Evolutionary conservation across 1,284 basidiomycete species (phyloP).

Genomic region (Tilletia setariae): DNA sequence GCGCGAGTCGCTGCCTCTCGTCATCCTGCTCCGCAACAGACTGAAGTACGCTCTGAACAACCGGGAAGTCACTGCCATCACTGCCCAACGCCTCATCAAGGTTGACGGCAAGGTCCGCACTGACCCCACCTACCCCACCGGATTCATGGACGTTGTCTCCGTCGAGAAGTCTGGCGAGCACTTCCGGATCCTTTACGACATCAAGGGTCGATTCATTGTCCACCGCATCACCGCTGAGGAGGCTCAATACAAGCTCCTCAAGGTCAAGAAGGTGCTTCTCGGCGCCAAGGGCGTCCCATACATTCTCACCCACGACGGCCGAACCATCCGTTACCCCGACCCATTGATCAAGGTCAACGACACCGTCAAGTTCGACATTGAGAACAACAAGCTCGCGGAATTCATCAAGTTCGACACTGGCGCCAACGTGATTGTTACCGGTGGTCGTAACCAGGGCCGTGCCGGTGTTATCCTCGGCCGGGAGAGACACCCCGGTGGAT

Average conservation of each 20-base stretch:
- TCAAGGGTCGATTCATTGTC: conserved; percentile 97
- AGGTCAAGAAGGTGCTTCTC: conserved; percentile 87
- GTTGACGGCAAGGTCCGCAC: conserved; percentile 99
- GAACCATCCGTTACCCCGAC: conserved; percentile 99
- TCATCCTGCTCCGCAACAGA: conserved; percentile 88
- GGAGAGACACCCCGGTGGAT: conserved; percentile 96
- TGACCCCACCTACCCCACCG: conserved; percentile 92
- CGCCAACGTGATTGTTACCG: conserved; percentile 96
- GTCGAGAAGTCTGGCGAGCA: conserved; percentile 99
- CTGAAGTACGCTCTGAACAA: conserved; percentile 98
- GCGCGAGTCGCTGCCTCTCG: conserved; percentile 77
- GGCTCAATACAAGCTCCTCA: conserved; percentile 95
- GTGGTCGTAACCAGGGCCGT: conserved; percentile 99
- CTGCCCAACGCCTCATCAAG: conserved; percentile 95
- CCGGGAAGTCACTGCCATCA: conserved; percentile 90
- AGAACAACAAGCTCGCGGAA: conserved; percentile 89
- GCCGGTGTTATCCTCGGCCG: conserved; percentile 90
- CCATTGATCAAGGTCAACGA: conserved; percentile 94
- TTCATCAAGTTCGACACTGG: conserved; percentile 95
- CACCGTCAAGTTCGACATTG: conserved; percentile 94
- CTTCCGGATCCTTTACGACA: conserved; percentile 98
- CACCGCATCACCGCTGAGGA: conserved; percentile 99
- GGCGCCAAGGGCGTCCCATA: conserved; percentile 92
- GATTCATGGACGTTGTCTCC: conserved; percentile 96
- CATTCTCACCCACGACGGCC: conserved; percentile 97